These are phyloP conservation scores for Malassezia brasiliensis DNA, from an alignment of 1,284 basidiomycete genomes.

Conservation along the genomic window DNA sequence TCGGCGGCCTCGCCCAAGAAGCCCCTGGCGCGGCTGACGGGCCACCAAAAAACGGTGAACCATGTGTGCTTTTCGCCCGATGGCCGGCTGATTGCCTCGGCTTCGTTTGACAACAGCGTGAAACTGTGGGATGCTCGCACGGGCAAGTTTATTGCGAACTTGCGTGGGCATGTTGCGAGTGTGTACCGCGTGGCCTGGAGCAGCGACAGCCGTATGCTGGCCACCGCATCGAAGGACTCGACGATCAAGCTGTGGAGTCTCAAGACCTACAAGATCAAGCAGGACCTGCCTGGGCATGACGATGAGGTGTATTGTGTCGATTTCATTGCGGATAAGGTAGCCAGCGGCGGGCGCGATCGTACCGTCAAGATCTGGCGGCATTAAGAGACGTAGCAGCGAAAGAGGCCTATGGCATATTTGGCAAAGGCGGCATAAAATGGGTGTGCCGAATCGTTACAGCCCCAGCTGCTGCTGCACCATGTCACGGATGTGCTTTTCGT, in stretches of 20 bases:
- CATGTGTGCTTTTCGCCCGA: conserved; percentile 95
- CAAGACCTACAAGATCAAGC: conserved; percentile 63
- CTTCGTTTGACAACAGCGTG: conserved; percentile 82
- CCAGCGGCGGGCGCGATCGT: conserved; percentile 72
- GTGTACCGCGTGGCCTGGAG: conserved; percentile 94
- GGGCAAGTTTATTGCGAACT: conserved; percentile 64
- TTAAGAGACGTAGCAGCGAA: conserved; percentile 1
- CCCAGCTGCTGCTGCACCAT: conserved; percentile 43
- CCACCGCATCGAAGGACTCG: conserved; percentile 88
- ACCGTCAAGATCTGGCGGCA: conserved; percentile 54
- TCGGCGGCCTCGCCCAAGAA: conserved; percentile 65
- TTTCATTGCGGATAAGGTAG: conserved; percentile 74
- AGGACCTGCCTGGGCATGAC: conserved; percentile 85
- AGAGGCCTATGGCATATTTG: too few species aligned
- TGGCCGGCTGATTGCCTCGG: conserved; percentile 78
- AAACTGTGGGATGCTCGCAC: conserved; percentile 73
- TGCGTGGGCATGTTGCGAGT: conserved; percentile 84
- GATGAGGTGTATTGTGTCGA: conserved; percentile 95
- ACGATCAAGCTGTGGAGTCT: conserved; percentile 57
- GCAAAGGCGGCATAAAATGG: too few species aligned
- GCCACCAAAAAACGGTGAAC: conserved; percentile 88
- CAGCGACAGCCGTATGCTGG: conserved; percentile 78
- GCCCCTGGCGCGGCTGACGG: conserved; percentile 75
- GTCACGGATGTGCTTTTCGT: conserved; percentile 41
- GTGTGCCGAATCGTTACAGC: conserved; percentile 15